Percentiles rank a stretch among this genome's conserved stretches.
These are phyloP conservation scores for Meyerozyma athensensis DNA, from an alignment of 1,139 yeast species.

Conservation along the genomic window DNA sequence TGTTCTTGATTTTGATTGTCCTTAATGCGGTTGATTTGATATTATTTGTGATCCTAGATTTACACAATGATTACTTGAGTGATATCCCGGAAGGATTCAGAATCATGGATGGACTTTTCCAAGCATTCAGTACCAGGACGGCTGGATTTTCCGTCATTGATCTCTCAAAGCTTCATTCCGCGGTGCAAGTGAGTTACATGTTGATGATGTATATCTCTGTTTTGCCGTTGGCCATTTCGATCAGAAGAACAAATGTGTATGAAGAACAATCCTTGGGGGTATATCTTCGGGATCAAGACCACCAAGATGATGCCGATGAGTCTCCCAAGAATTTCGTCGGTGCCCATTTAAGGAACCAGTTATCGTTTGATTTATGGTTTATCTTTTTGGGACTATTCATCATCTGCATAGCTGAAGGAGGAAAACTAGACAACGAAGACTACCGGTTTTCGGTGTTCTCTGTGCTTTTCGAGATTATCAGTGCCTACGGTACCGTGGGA, in stretches of 20 bases:
- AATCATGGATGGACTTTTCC: constrained; percentile 77
- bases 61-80: constrained; percentile 44
- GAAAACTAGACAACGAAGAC: constrained; percentile 43
- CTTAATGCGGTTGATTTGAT: constrained; percentile 76
- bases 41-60: constrained; percentile 73
- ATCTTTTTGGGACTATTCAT: constrained; percentile 80
- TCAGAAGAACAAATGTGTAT: constrained; percentile 93
- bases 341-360: constrained; percentile 84
- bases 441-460: constrained; percentile 63
- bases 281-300: constrained; percentile 46
- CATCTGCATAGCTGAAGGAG: constrained; percentile 81
- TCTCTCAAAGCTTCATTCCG: constrained; percentile 71
- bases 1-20: constrained; percentile 64
- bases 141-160: constrained; percentile 82
- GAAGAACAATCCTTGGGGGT: constrained; percentile 95
- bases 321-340: constrained; percentile 66
- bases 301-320: constrained; percentile 24
- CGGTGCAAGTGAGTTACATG: constrained; percentile 89
- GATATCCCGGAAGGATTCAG: constrained; percentile 61
- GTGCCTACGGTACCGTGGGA: constrained; percentile 97
- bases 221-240: constrained; percentile 90
- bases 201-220: constrained; percentile 98
- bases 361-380: constrained; percentile 94
- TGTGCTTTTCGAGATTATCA: constrained; percentile 79
- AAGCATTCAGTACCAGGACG: constrained; percentile 89